Conservation (phyloP, 129 eudicot species). For the Calendula officinalis region DNA sequence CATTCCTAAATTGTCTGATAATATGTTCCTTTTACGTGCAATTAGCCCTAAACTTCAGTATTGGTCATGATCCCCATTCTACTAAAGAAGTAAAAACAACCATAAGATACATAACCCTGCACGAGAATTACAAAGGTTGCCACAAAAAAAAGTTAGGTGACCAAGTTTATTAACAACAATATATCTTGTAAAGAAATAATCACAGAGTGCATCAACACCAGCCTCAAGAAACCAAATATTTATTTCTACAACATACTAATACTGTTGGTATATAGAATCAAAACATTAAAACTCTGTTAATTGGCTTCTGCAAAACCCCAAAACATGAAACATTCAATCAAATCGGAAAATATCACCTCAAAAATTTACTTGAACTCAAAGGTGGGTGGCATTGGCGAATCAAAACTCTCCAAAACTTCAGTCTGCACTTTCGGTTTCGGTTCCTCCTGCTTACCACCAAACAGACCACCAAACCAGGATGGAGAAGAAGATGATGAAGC, state of each 20-base stretch:
- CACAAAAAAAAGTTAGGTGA: too few relatives aligned
- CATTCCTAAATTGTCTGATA: too few relatives aligned
- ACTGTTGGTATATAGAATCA: slow-evolving; percentile 10
- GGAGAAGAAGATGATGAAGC: background rate
- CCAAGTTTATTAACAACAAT: too few relatives aligned
- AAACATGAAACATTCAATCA: background rate
- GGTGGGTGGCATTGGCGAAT: slow-evolving; percentile 28
- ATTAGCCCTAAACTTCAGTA: too few relatives aligned
- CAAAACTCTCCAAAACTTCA: slow-evolving; percentile 34
- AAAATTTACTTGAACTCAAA: slow-evolving; percentile 23
- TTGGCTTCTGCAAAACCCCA: background rate
- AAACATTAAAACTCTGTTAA: background rate
- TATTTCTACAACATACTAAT: background rate
- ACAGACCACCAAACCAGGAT: slow-evolving; percentile 26
- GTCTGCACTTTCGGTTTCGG: slow-evolving; percentile 12
- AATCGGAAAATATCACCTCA: background rate
- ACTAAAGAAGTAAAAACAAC: too few relatives aligned
- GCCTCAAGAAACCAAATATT: too few relatives aligned
- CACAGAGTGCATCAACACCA: too few relatives aligned
- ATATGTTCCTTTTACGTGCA: too few relatives aligned
- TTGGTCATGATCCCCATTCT: too few relatives aligned
- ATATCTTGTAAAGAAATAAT: too few relatives aligned
- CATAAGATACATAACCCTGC: too few relatives aligned
- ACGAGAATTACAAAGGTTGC: too few relatives aligned
- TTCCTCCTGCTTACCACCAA: slow-evolving; percentile 31